Percentiles rank a stretch among this genome's conserved stretches.
These are phyloP conservation scores for Malassezia pachydermatis DNA, from an alignment of 1,284 basidiomycete species.

Conservation along the genomic window DNA sequence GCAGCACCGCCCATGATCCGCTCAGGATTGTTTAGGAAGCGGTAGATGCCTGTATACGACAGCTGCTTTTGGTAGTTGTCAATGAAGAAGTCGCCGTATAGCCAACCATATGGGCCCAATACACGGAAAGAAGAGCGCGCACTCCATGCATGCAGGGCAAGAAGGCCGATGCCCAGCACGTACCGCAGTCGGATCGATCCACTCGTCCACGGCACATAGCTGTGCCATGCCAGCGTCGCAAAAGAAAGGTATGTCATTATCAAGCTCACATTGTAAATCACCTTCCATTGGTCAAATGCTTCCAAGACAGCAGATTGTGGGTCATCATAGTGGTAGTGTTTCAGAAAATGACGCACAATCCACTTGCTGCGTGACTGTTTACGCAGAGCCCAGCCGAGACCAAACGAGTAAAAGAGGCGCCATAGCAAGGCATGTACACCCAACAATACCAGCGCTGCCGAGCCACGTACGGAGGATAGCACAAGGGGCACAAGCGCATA, in stretches of 20 bases:
- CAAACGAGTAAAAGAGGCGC: slow-evolving; percentile 80
- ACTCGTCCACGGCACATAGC: slow-evolving; percentile 48
- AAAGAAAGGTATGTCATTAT: slow-evolving; percentile 71
- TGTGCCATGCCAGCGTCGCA: slow-evolving; percentile 28
- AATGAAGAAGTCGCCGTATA: slow-evolving; percentile 74
- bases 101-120: slow-evolving; percentile 56
- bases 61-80: slow-evolving; percentile 75
- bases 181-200: slow-evolving; percentile 82
- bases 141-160: slow-evolving; percentile 83
- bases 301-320: slow-evolving; percentile 57
- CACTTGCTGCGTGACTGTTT: slow-evolving; percentile 78
- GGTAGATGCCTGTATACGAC: slow-evolving; percentile 90
- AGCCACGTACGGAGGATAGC: slow-evolving; percentile 22
- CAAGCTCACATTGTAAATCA: slow-evolving; percentile 78
- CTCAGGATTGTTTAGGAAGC: slow-evolving; percentile 88
- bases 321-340: slow-evolving; percentile 54
- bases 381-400: slow-evolving; percentile 69
- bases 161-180: slow-evolving; percentile 53
- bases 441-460: slow-evolving; percentile 55
- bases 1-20: slow-evolving; percentile 77
- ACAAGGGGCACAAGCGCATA: slow-evolving; percentile 54
- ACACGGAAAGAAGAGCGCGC: slow-evolving; percentile 81
- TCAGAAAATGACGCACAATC: slow-evolving; percentile 83
- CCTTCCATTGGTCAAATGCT: slow-evolving; percentile 90
- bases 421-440: slow-evolving; percentile 74